Percentiles rank a stretch among this genome's conserved stretches.
These are phyloP conservation scores for Climacium dendroides DNA, from an alignment of 225 moss, liverwort and hornwort species.

Conservation along the genomic window DNA sequence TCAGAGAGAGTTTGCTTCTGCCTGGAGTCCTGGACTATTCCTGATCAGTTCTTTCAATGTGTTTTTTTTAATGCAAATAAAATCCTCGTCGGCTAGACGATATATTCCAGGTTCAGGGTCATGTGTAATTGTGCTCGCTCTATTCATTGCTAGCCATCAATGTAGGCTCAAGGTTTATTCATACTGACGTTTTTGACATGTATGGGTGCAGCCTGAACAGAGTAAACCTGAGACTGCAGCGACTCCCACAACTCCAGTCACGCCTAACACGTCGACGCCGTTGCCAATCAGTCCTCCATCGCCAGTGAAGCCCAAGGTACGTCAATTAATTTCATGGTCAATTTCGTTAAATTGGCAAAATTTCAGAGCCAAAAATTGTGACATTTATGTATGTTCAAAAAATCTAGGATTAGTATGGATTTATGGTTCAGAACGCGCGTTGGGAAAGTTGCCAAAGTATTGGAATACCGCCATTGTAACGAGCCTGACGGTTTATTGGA, in stretches of 20 bases:
- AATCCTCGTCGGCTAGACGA: background rate
- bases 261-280: background rate
- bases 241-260: background rate
- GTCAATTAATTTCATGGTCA: background rate
- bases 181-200: background rate
- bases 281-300: constrained; percentile 4
- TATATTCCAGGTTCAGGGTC: background rate
- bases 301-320: constrained; percentile 1
- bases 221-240: background rate
- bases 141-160: background rate
- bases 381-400: no score
- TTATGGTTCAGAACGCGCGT: background rate
- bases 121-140: background rate
- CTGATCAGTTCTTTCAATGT: background rate
- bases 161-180: background rate
- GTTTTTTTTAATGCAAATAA: background rate
- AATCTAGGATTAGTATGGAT: background rate
- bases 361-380: background rate
- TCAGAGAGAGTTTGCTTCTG: background rate
- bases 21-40: background rate
- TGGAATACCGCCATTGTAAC: background rate
- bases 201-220: background rate
- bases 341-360: background rate
- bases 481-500: background rate
- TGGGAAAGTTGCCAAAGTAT: background rate